phyloP scores from a whole-genome alignment of 139 green algal genomes.

The Chlorella sp. region DNA sequence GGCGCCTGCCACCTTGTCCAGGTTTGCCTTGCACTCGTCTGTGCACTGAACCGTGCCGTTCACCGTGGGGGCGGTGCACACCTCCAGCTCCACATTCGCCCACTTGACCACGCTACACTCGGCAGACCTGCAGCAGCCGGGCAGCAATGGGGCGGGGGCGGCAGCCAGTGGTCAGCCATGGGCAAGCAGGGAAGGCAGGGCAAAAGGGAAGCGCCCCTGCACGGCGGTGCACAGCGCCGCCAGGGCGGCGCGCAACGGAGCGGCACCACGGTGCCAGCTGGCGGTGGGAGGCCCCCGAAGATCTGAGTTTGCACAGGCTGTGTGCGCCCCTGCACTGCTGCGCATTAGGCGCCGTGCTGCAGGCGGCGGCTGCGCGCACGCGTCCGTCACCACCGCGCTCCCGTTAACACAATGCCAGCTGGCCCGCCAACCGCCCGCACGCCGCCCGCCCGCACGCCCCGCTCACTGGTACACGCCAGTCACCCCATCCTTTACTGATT shows the following conservation, averaged over 20 bases:
- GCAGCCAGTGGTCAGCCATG: neutral
- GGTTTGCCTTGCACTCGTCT: neutral
- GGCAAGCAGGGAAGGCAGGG: neutral
- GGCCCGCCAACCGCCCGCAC: neutral
- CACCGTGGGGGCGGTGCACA: neutral
- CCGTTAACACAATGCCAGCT: too few species aligned
- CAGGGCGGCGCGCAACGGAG: too few species aligned
- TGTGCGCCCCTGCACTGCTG: neutral
- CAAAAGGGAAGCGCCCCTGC: neutral
- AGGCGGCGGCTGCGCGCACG: neutral
- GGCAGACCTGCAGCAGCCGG: neutral
- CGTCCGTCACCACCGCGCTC: too few species aligned
- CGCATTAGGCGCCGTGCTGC: neutral
- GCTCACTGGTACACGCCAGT: neutral
- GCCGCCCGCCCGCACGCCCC: neutral
- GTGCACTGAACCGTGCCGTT: neutral
- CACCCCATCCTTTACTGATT: neutral
- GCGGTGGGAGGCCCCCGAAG: neutral
- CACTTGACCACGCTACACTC: neutral
- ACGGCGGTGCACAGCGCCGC: too few species aligned
- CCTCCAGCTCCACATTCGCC: neutral
- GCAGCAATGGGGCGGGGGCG: neutral
- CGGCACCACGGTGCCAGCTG: neutral
- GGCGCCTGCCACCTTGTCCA: neutral
- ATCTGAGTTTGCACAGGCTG: neutral